phyloP scores from a whole-genome alignment of 2,329 filamentous ascomycete species.

The Hortaea werneckii region DNA sequence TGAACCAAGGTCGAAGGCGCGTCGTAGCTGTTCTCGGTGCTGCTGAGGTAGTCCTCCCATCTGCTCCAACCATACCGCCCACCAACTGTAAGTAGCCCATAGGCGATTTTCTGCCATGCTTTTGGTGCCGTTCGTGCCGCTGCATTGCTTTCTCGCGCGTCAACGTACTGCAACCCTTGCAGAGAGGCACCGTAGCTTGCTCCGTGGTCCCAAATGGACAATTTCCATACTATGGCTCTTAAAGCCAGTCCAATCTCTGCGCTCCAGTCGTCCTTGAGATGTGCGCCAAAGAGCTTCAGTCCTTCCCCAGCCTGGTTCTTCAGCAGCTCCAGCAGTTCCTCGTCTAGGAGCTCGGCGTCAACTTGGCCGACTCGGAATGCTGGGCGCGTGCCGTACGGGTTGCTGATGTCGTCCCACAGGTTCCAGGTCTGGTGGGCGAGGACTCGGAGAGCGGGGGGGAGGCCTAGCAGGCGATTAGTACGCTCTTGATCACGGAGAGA shows the following conservation, averaged over 20 bases:
- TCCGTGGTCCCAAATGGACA: conserved; percentile 93
- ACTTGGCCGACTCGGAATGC: conserved; percentile 92
- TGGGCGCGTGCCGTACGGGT: conserved; percentile 69
- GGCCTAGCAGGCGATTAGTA: conserved; percentile 30
- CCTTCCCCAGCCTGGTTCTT: conserved; percentile 79
- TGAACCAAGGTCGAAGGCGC: conserved; percentile 41
- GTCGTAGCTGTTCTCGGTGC: conserved; percentile 65
- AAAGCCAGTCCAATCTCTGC: conserved; percentile 73
- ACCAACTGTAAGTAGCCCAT: conserved; percentile 76
- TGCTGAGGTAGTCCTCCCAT: conserved; percentile 79
- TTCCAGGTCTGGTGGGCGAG: conserved; percentile 13
- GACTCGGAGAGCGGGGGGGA: conserved; percentile 50
- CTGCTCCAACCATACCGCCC: conserved; percentile 85
- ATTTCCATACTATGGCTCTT: conserved; percentile 76
- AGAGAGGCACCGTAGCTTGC: conserved; percentile 88
- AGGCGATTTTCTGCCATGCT: conserved; percentile 71
- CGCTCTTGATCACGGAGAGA: conserved; percentile 39
- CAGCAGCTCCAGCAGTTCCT: conserved; percentile 78
- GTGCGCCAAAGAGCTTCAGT: conserved; percentile 71
- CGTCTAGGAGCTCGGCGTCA: conserved; percentile 87
- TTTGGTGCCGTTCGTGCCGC: conserved; percentile 36
- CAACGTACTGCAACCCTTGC: conserved; percentile 83
- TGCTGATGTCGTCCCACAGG: conserved; percentile 59
- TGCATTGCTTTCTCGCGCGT: conserved; percentile 48
- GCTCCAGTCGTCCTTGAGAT: conserved; percentile 76